These are phyloP conservation scores for Coprinopsis strossmayeri DNA, from an alignment of 768 basidiomycete species.

Conservation along the genomic window DNA sequence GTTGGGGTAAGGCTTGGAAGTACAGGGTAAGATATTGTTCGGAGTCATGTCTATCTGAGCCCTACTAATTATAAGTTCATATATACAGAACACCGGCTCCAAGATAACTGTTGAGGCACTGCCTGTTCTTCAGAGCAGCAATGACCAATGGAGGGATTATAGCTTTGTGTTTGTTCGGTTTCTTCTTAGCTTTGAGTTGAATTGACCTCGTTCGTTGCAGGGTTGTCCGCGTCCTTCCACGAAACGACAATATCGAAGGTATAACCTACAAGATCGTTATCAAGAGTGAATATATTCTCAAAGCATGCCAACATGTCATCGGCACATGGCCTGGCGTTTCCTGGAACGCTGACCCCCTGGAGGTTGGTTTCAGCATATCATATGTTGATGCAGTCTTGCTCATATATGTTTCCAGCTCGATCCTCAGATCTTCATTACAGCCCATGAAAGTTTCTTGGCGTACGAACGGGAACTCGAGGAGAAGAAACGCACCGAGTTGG, in stretches of 20 bases:
- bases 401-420: constrained; percentile 33
- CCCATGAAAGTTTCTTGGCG: constrained; percentile 37
- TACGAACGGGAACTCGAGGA: constrained; percentile 36
- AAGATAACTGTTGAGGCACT: constrained; percentile 44
- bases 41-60: neutral
- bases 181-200: neutral
- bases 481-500: constrained; percentile 31
- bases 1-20: constrained; percentile 52
- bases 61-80: neutral
- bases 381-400: neutral
- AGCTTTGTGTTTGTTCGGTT: constrained; percentile 39
- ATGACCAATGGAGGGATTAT: constrained; percentile 53
- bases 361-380: constrained; percentile 26
- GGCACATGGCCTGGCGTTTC: constrained; percentile 53
- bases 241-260: constrained; percentile 29
- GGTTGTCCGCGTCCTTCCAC: constrained; percentile 45
- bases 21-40: constrained; percentile 31
- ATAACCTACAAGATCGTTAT: constrained; percentile 47
- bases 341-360: constrained; percentile 53
- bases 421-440: constrained; percentile 50
- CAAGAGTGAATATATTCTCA: constrained; percentile 52
- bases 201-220: constrained; percentile 19
- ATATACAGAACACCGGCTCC: constrained; percentile 42
- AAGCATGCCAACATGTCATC: constrained; percentile 54
- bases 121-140: constrained; percentile 31